These are phyloP conservation scores for Stachybotrys echinatus DNA, from an alignment of 2,329 filamentous ascomycete genomes.

Conservation along the genomic window DNA sequence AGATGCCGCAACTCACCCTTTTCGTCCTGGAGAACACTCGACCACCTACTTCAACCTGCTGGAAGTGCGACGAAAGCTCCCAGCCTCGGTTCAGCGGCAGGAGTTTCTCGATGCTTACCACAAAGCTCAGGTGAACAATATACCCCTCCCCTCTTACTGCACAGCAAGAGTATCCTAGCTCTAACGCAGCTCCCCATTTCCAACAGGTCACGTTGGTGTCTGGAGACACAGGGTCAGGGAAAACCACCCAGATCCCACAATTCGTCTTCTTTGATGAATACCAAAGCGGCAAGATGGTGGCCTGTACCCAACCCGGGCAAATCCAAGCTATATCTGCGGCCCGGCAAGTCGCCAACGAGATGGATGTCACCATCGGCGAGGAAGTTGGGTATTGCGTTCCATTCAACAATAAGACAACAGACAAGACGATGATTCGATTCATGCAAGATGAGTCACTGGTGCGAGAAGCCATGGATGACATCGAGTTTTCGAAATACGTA, in stretches of 20 bases:
- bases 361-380: slow-evolving; percentile 74
- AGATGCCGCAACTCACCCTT: not conserved
- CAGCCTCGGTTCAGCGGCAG: not conserved
- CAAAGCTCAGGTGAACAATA: not conserved
- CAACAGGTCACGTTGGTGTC: not conserved
- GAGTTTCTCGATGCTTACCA: not conserved
- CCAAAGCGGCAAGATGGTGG: slow-evolving; percentile 62
- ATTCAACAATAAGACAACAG: slow-evolving; percentile 78
- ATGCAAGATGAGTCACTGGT: slow-evolving; percentile 91
- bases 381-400: slow-evolving; percentile 85
- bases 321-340: slow-evolving; percentile 93
- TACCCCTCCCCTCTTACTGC: not conserved
- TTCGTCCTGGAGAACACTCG: not conserved
- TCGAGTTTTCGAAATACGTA: slow-evolving; percentile 22
- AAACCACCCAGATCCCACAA: slow-evolving; percentile 6
- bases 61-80: not conserved
- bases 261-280: slow-evolving; percentile 4
- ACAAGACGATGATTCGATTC: slow-evolving; percentile 81
- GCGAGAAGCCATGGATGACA: slow-evolving; percentile 68
- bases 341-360: slow-evolving; percentile 80
- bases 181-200: not conserved
- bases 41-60: not conserved
- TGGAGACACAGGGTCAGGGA: not conserved
- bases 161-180: too few species aligned
- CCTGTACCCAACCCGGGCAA: slow-evolving; percentile 81